A percentile compares a stretch with the other conserved stretches of the same genome.
Evolutionary conservation across 345 rosid species (phyloP).

Genomic region (Cardamine chenopodiifolia): DNA sequence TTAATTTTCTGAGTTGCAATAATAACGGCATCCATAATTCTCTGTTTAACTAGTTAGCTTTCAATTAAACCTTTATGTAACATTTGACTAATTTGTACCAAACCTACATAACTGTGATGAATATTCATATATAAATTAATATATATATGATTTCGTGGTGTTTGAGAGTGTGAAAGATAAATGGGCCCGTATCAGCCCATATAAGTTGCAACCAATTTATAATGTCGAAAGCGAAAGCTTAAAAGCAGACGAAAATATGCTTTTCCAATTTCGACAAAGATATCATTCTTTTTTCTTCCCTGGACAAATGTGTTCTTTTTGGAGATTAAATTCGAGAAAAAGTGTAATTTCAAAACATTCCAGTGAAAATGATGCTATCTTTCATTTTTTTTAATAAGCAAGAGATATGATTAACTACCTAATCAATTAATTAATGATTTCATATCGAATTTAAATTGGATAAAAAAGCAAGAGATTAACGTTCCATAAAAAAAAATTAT

Average conservation of each 20-base stretch:
- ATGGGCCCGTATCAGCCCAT: constrained; percentile 1
- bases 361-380: constrained; percentile 28
- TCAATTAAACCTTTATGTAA: background rate
- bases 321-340: constrained; percentile 17
- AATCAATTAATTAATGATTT: background rate
- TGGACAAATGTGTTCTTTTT: background rate
- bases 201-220: background rate
- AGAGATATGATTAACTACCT: background rate
- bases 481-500: constrained; percentile 32
- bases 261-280: constrained; percentile 33
- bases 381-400: background rate
- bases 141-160: background rate
- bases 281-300: constrained; percentile 34
- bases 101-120: background rate
- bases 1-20: background rate
- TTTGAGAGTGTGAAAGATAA: background rate
- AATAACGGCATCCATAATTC: background rate
- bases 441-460: background rate
- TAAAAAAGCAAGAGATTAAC: background rate
- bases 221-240: constrained; percentile 14
- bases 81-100: background rate
- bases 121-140: background rate
- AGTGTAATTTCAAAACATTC: background rate
- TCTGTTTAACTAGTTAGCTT: background rate
- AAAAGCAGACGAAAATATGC: constrained; percentile 26